A percentile compares a stretch with the other conserved stretches of the same genome.
Conservation (phyloP, 2,329 filamentous ascomycete genomes). For the Sporothrix euskadiensis region DNA sequence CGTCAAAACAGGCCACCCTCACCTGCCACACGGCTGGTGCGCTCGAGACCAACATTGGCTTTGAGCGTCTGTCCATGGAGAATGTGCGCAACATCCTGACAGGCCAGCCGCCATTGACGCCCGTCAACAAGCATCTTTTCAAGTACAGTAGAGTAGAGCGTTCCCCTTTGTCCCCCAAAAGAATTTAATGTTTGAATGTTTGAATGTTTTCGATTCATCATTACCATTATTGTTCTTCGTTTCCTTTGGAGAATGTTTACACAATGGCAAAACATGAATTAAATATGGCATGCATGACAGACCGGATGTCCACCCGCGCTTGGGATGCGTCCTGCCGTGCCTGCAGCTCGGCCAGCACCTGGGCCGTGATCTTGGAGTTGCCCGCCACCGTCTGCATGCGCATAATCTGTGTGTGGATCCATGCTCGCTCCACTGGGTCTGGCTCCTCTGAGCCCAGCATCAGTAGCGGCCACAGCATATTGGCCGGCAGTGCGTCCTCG, state of each 20-base stretch:
- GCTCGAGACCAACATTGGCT: conserved; percentile 54
- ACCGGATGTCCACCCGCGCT: conserved; percentile 47
- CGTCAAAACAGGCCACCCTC: conserved; percentile 43
- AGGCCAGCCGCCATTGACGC: conserved; percentile 48
- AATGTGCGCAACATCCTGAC: conserved; percentile 53
- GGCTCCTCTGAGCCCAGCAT: conserved; percentile 59
- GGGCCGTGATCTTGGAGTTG: conserved; percentile 48
- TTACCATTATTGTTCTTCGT: neutral
- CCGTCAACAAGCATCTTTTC: conserved; percentile 56
- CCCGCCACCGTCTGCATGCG: conserved; percentile 49
- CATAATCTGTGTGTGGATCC: conserved; percentile 54
- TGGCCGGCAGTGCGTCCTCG: conserved; percentile 53
- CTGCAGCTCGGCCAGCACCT: conserved; percentile 50
- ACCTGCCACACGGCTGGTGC: conserved; percentile 58
- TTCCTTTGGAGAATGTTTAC: conserved; percentile 34
- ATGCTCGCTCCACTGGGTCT: conserved; percentile 48
- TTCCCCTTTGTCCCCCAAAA: neutral
- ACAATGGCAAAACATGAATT: conserved; percentile 57
- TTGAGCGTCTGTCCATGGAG: conserved; percentile 56
- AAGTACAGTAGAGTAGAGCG: conserved; percentile 22
- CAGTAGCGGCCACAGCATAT: conserved; percentile 58
- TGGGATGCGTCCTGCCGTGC: conserved; percentile 46
- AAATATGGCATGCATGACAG: conserved; percentile 52
- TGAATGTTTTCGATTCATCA: neutral
- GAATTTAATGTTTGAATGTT: neutral